Evolutionary conservation across 1,284 basidiomycete species (phyloP), one percentile per base, ranked within the genome.

Genomic region (Singerocomus rubriflavus): DNA sequence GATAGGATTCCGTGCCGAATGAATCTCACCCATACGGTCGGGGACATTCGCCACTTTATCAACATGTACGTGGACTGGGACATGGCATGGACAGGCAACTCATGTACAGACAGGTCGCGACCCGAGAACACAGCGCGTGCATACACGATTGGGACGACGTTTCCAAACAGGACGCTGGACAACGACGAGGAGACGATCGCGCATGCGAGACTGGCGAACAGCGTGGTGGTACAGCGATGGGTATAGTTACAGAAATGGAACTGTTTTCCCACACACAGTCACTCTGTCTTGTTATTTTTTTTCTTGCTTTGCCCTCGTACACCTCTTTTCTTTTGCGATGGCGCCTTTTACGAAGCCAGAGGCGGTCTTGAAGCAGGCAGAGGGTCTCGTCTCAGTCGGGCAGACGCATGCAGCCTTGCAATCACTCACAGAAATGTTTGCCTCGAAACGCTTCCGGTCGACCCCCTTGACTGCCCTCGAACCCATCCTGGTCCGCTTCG

Each of bases 401-500:
- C 92, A 95, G 74, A 84, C 84, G 0, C 85, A 89, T 67, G 91
- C 93, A 14, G 93, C 94, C 25, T 80, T 96, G 36, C 88, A 93
- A 64, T 89, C 90, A 7, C 79, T 96, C 59, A 88, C 90, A 10
- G 92, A 95, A 69, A 91, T 96, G 82, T 94, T 96, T 73, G 81
- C 85, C 35, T 91, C 90, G 39, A 98, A 98, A 75, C 86, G 92
- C 51, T 98, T 99, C 79, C 85, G 94, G 62, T 87, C 90, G 53
- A 97, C 94, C 0, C 92, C 95, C 1, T 77, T 98, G 34, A 75
- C 84, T 6, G 85, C 90, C 9, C 84, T 99, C 49, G 96, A 99
- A 71, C 97, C 97, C 54, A 98, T 99, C 72, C 91, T 98, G 80
- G 73, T 93, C 57, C 86, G 91, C 44, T 92, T 91, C 68, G 82